Evolutionary conservation across 768 basidiomycete species (phyloP), one percentile per base, ranked within the genome.

Genomic region (Xerocomellus amylosporus): DNA sequence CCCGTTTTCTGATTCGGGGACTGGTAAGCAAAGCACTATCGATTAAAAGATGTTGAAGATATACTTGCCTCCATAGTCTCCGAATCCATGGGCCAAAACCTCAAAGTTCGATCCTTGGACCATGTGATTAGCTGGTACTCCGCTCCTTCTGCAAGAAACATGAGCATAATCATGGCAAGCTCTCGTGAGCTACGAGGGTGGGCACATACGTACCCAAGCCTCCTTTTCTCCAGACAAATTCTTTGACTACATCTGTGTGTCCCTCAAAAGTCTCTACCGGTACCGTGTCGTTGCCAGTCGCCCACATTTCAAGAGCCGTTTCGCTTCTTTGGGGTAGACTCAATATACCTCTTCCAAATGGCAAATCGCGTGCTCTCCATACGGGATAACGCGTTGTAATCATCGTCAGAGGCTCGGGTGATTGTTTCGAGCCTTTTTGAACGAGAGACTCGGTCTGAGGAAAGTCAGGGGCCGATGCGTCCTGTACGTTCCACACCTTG

Each of bases 161-260:
- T 43, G n/a, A 45, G 31, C 4, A 37, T 31, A 31, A 9, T 39
- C 14, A 20, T 12, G 12, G 31, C 8, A 20, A 30, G 24, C 19
- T 38, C 20, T 6, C 19, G 12, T 17, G 14, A 10, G 42, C 30
- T 13, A 34, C 22, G 3, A 30, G 17, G n/a, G 15, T 2, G 6
- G 22, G 5, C 2, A 31, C 0, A 36, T 12, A 48, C 66, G 71
- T 19, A 84, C 87, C 84, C 58, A 73, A 62, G 6, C 78, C 79
- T 3, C 86, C 81, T 64, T 79, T 83, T 55, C 97, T 77, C 97
- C 97, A 99, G 2, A 99, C 94, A 67, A 96, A 99, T 72, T 99
- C 96, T 64, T 96, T 97, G 19, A 98, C 96, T 2, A 94, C 92
- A 58, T 96, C 93, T 0, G 84, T 81, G 71, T 96, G 93, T 0